A percentile compares a stretch with the other conserved stretches of the same genome.
phyloP scores from a whole-genome alignment of 129 eudicot genomes.

The Solidago caesia region DNA sequence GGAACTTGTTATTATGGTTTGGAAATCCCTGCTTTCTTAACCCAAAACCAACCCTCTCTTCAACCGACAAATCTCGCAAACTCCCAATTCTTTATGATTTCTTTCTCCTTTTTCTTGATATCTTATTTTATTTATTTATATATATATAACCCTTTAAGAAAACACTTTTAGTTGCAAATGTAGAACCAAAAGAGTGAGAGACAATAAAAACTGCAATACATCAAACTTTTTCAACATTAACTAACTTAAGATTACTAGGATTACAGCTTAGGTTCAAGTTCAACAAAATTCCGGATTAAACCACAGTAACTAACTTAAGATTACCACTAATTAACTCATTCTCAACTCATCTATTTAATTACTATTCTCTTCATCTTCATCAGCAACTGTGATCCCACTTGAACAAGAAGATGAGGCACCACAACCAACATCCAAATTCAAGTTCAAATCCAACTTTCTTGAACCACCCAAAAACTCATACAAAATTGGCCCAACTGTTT shows the following conservation, averaged over 20 bases:
- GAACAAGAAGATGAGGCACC: slow-evolving; percentile 66
- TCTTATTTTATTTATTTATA: neutral
- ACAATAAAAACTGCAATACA: too few relatives aligned
- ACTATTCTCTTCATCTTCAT: slow-evolving; percentile 67
- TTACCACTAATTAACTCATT: slow-evolving; percentile 7
- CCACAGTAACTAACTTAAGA: neutral
- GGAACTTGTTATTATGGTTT: slow-evolving; percentile 28
- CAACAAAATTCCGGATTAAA: slow-evolving; percentile 6
- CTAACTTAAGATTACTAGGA: slow-evolving; percentile 2
- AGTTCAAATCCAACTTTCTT: slow-evolving; percentile 40
- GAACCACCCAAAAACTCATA: slow-evolving; percentile 53
- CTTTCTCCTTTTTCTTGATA: neutral
- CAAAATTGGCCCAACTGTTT: slow-evolving; percentile 37
- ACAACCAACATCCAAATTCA: slow-evolving; percentile 7
- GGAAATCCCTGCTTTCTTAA: slow-evolving; percentile 10
- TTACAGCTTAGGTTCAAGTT: slow-evolving; percentile 10
- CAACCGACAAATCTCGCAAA: neutral
- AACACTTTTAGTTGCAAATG: too few relatives aligned
- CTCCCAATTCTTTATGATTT: neutral
- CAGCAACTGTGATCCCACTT: slow-evolving; percentile 80
- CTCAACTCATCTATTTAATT: slow-evolving; percentile 21
- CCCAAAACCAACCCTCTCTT: slow-evolving; percentile 17
- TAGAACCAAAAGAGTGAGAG: too few relatives aligned
- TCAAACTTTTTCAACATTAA: too few relatives aligned
- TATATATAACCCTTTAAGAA: neutral